Percentiles rank a stretch among this genome's conserved stretches.
Conservation (phyloP, 1,284 basidiomycete genomes). For the Chondrostereum purpureum region DNA sequence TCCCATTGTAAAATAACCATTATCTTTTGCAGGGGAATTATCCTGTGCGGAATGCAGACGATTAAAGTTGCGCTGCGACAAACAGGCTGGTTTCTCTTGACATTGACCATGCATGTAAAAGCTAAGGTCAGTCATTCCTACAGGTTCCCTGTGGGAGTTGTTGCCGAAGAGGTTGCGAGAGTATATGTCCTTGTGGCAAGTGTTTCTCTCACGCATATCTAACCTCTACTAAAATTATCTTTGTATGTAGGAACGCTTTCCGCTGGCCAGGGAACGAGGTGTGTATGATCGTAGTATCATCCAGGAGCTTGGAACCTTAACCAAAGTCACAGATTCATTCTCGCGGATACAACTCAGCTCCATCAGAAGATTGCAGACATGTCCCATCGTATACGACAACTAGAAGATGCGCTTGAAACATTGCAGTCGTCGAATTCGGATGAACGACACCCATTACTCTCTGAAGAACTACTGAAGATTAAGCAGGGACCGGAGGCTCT, state of each 20-base stretch:
- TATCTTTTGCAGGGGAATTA: not conserved
- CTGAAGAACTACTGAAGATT: constrained; percentile 62
- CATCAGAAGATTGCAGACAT: constrained; percentile 78
- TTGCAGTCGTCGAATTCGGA: constrained; percentile 19
- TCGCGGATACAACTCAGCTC: constrained; percentile 30
- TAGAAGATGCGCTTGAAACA: constrained; percentile 65
- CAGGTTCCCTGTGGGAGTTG: not conserved
- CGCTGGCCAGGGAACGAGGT: not conserved
- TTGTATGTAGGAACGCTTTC: not conserved
- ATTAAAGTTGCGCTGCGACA: not conserved
- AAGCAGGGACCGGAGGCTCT: constrained; percentile 68
- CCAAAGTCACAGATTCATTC: not conserved
- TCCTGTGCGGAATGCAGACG: not conserved
- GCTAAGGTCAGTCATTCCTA: too few relatives aligned
- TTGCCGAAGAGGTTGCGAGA: not conserved
- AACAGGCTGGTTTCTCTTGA: not conserved
- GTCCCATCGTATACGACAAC: constrained; percentile 63
- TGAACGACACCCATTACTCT: constrained; percentile 56
- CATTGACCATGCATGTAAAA: too few relatives aligned
- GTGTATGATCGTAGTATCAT: not conserved
- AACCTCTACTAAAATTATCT: not conserved
- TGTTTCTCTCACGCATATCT: too few relatives aligned
- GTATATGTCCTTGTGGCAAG: not conserved
- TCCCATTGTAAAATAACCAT: too few relatives aligned
- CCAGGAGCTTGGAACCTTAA: not conserved